A percentile compares a stretch with the other conserved stretches of the same genome.
Conservation (phyloP, 768 basidiomycete species). For the Naganishia friedmannii region DNA sequence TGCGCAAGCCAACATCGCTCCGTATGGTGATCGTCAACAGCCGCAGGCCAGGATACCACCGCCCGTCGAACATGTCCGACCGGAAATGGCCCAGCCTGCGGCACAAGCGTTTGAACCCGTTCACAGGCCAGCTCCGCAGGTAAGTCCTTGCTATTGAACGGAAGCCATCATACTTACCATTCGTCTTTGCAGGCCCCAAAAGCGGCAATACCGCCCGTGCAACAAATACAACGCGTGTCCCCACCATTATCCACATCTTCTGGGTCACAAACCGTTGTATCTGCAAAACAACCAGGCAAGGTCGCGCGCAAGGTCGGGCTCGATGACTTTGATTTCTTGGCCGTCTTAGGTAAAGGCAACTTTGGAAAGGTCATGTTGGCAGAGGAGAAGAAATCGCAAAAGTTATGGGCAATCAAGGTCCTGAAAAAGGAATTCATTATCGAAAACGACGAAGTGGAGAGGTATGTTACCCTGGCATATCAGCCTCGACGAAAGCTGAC, state of each 20-base stretch:
- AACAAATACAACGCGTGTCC: slow-evolving; percentile 47
- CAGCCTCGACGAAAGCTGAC: slow-evolving; percentile 2
- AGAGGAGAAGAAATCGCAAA: slow-evolving; percentile 89
- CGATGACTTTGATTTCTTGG: slow-evolving; percentile 98
- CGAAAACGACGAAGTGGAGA: slow-evolving; percentile 99
- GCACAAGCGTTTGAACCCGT: background rate
- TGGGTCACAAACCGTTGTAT: slow-evolving; percentile 26
- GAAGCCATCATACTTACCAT: background rate
- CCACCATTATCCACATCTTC: slow-evolving; percentile 38
- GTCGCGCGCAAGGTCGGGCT: slow-evolving; percentile 84
- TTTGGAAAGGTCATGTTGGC: slow-evolving; percentile 99
- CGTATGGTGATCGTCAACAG: slow-evolving; percentile 34
- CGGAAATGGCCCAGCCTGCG: slow-evolving; percentile 32
- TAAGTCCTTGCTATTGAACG: background rate
- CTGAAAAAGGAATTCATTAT: slow-evolving; percentile 99
- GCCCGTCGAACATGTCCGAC: slow-evolving; percentile 19
- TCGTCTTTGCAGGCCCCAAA: background rate
- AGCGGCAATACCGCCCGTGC: background rate
- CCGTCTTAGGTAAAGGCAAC: slow-evolving; percentile 97
- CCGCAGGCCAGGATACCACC: slow-evolving; percentile 22
- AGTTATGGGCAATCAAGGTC: slow-evolving; percentile 98
- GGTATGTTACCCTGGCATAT: slow-evolving; percentile 57
- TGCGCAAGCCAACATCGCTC: slow-evolving; percentile 12
- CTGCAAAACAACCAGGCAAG: slow-evolving; percentile 27
- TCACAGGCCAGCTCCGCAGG: slow-evolving; percentile 25